These are phyloP conservation scores for Yarrowia galli DNA, from an alignment of 1,139 yeast species.

Conservation along the genomic window DNA sequence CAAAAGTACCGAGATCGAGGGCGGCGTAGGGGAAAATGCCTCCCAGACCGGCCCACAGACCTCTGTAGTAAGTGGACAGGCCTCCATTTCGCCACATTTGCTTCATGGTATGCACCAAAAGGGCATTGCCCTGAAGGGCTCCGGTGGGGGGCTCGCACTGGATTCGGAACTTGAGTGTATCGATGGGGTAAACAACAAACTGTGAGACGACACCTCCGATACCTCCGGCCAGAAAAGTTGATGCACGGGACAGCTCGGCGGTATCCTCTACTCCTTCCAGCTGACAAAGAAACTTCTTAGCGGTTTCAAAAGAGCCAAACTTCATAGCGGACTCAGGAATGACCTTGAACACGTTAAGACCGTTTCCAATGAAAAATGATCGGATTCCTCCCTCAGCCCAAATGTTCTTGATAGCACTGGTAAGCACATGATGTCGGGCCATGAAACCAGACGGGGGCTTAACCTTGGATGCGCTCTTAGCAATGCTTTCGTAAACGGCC, in stretches of 20 bases:
- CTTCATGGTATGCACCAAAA: conserved; percentile 70
- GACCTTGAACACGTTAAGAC: conserved; percentile 89
- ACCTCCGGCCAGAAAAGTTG: conserved; percentile 94
- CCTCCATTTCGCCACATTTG: conserved; percentile 87
- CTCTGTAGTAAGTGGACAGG: conserved; percentile 77
- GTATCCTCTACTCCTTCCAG: conserved; percentile 81
- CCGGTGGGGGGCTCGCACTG: conserved; percentile 52
- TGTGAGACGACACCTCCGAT: conserved; percentile 95
- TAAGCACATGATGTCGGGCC: conserved; percentile 55
- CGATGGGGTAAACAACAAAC: conserved; percentile 93
- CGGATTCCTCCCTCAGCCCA: conserved; percentile 89
- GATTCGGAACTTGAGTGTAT: conserved; percentile 79
- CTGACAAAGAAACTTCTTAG: conserved; percentile 75
- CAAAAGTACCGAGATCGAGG: conserved; percentile 89
- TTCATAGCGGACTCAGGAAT: conserved; percentile 98
- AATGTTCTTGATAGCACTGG: conserved; percentile 71
- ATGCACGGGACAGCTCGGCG: conserved; percentile 70
- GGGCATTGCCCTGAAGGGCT: conserved; percentile 59
- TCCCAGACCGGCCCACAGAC: conserved; percentile 82
- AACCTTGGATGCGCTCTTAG: conserved; percentile 27
- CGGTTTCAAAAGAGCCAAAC: conserved; percentile 92
- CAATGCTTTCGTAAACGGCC: conserved; percentile 39
- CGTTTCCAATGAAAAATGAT: conserved; percentile 94
- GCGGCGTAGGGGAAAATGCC: conserved; percentile 99
- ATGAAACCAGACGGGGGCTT: conserved; percentile 52